Evolutionary conservation across 345 rosid species (phyloP), one percentile per base, ranked within the genome.

Genomic region (Salix dunnii): DNA sequence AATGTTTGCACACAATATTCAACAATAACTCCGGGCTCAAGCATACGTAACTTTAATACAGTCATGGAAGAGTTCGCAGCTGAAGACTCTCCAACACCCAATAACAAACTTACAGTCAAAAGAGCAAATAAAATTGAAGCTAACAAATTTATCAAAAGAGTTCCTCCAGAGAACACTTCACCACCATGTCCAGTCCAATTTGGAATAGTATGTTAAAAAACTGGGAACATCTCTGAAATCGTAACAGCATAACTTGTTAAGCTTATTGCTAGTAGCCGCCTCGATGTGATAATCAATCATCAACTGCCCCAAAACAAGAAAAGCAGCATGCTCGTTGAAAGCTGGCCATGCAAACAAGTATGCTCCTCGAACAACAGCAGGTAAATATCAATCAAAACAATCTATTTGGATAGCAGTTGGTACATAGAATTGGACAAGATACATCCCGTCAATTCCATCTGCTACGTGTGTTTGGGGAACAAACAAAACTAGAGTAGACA

Each of bases 291-390:
- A 95, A 78, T 95, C 99, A 61, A 91, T 81, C 99, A 93, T 93
- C 71, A 95, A 81, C 67, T 95, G 99, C 4, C 90, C 87, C 79
- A 96, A 96, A 28, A 96, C 97, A 51, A 96, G 97, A 79, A 96
- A 96, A 48, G 97, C 97, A 8, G 96, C 94, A 69, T 92, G 85
- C 77, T 96, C 98, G 78, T 93, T 93, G 88, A 95, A 91, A 65
- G 99, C 97, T 43, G 98, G 77, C 62, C 93, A 91, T 0, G 97
- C 38, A 68, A 93, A 93, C 85, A 93, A 73, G 85, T 91, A 96
- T 23, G 98, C 99, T 84, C 99, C 99, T 12, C 99, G 97, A 28
- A 94, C 97, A 74, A 94, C 93, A 62, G 99, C 99, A 46, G 99
- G 98, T 70, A 95, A 87, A 31, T 95, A 98, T 33, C 35, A 3